A percentile compares a stretch with the other conserved stretches of the same genome.
These are phyloP conservation scores for Austroboletus eburneus DNA, from an alignment of 768 basidiomycete genomes.

Conservation along the genomic window DNA sequence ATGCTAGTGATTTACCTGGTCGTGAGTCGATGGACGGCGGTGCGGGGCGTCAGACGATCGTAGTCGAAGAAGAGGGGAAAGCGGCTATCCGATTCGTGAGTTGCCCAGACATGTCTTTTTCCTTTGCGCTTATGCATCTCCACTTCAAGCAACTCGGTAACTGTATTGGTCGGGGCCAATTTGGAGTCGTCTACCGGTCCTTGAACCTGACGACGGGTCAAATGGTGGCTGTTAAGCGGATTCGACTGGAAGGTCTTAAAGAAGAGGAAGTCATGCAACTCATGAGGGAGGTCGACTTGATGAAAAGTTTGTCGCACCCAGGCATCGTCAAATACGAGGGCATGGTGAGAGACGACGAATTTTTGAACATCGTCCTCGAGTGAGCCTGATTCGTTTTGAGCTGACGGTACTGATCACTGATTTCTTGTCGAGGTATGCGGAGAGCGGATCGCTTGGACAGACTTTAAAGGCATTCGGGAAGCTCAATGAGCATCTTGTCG, in stretches of 20 bases:
- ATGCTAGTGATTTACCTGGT: slow-evolving; percentile 61
- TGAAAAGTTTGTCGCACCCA: slow-evolving; percentile 88
- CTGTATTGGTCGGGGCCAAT: slow-evolving; percentile 95
- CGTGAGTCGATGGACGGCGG: slow-evolving; percentile 64
- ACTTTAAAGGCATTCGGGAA: slow-evolving; percentile 92
- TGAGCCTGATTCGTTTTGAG: slow-evolving; percentile 36
- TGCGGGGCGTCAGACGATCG: slow-evolving; percentile 60
- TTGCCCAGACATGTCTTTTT: slow-evolving; percentile 11
- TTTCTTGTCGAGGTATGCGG: slow-evolving; percentile 66
- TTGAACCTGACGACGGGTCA: slow-evolving; percentile 92
- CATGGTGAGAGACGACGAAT: slow-evolving; percentile 85
- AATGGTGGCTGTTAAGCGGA: slow-evolving; percentile 99
- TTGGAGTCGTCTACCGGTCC: slow-evolving; percentile 93
- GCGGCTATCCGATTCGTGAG: slow-evolving; percentile 78
- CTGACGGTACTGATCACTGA: slow-evolving; percentile 11
- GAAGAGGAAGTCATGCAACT: slow-evolving; percentile 88
- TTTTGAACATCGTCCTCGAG: slow-evolving; percentile 92
- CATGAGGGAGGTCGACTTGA: slow-evolving; percentile 91
- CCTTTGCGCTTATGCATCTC: slow-evolving; percentile 9
- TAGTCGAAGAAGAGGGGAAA: slow-evolving; percentile 80
- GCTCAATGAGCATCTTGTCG: slow-evolving; percentile 87
- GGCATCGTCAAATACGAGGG: slow-evolving; percentile 98
- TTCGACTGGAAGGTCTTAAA: slow-evolving; percentile 83
- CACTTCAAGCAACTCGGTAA: slow-evolving; percentile 86
- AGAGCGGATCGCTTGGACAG: slow-evolving; percentile 93